A percentile compares a stretch with the other conserved stretches of the same genome.
phyloP scores from a whole-genome alignment of 148 eudicot species.

The Vaccinium macrocarpon region DNA sequence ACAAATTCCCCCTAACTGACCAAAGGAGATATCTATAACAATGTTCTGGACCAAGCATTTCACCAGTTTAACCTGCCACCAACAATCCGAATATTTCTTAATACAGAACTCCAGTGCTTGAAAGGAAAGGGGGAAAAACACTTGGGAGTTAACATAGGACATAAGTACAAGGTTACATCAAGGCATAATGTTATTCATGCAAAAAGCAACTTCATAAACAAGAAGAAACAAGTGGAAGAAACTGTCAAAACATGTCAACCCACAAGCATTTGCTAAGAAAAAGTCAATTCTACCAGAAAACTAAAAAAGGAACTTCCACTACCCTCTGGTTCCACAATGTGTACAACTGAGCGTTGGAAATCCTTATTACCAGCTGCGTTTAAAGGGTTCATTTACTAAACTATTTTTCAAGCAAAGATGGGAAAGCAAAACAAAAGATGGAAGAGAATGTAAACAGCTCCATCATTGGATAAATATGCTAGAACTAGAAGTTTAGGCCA shows the following conservation, averaged over 20 bases:
- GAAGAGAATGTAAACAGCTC: background rate
- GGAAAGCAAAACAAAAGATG: background rate
- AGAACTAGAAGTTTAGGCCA: background rate
- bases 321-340: background rate
- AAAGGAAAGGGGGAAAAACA: background rate
- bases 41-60: slow-evolving; percentile 53
- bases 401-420: background rate
- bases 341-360: background rate
- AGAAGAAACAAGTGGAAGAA: background rate
- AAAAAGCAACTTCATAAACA: background rate
- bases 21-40: slow-evolving; percentile 54
- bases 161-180: background rate
- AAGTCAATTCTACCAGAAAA: background rate
- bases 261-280: background rate
- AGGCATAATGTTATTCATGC: background rate
- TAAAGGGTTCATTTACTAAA: background rate
- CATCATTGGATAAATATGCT: background rate
- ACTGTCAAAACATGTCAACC: background rate
- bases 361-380: background rate
- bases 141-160: background rate
- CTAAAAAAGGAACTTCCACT: background rate
- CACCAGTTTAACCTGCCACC: slow-evolving; percentile 65
- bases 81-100: slow-evolving; percentile 12
- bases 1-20: slow-evolving; percentile 62
- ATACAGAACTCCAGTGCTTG: background rate